A percentile compares a stretch with the other conserved stretches of the same genome.
Evolutionary conservation across 1,284 basidiomycete genomes (phyloP).

Genomic region (Rhodofomes roseus): DNA sequence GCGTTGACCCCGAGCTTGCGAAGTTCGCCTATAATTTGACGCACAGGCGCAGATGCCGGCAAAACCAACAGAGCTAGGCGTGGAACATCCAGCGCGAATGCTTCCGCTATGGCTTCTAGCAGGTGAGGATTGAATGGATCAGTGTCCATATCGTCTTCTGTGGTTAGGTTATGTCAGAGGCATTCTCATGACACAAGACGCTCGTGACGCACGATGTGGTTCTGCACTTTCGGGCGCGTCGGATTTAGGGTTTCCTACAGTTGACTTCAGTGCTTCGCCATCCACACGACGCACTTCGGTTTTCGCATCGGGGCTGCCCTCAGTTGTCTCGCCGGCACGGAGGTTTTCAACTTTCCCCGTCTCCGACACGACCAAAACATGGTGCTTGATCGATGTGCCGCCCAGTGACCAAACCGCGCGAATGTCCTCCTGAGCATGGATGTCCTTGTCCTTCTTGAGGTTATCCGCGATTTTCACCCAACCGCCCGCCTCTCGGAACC

Average conservation of each 20-base stretch:
- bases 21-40: conserved; percentile 60
- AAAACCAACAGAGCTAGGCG: conserved; percentile 62
- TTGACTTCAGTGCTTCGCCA: neutral
- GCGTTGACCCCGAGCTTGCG: conserved; percentile 66
- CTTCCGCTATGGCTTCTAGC: conserved; percentile 65
- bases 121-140: conserved; percentile 51
- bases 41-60: conserved; percentile 54
- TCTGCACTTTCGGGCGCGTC: neutral
- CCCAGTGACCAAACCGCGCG: conserved; percentile 22
- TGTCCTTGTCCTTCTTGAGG: neutral
- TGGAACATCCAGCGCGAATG: conserved; percentile 71
- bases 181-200: neutral
- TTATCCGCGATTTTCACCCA: conserved; percentile 42
- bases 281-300: conserved; percentile 5
- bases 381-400: conserved; percentile 44
- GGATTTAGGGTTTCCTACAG: neutral
- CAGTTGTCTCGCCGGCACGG: conserved; percentile 8
- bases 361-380: conserved; percentile 57
- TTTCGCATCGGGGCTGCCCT: conserved; percentile 10
- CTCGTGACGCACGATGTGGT: neutral
- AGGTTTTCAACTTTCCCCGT: conserved; percentile 50
- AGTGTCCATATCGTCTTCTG: conserved; percentile 42
- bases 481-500: conserved; percentile 42
- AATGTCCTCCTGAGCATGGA: conserved; percentile 9
- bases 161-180: neutral